Percentiles rank a stretch among this genome's conserved stretches.
Evolutionary conservation across 495 filamentous ascomycete genomes (phyloP).

Genomic region (Haplographium delicatum): DNA sequence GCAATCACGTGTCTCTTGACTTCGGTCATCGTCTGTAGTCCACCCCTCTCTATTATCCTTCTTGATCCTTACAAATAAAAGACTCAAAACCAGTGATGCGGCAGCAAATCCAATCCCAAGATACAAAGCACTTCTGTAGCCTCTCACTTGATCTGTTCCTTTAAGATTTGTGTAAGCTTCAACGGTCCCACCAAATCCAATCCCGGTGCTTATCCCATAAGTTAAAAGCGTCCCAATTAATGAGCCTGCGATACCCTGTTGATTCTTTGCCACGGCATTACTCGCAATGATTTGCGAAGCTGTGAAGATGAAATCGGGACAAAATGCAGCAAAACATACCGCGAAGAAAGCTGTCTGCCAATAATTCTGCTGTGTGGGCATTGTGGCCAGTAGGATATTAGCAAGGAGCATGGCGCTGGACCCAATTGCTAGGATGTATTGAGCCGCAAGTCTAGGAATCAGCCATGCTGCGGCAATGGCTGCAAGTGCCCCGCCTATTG

Average conservation of each 20-base stretch:
- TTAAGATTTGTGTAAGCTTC: neutral
- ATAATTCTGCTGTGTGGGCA: constrained; percentile 43
- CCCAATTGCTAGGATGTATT: constrained; percentile 46
- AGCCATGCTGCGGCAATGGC: constrained; percentile 40
- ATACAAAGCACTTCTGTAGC: neutral
- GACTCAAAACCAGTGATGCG: neutral
- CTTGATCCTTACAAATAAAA: neutral
- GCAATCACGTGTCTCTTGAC: too few species aligned
- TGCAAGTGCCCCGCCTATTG: constrained; percentile 30
- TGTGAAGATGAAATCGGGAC: constrained; percentile 46
- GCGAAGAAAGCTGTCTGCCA: constrained; percentile 48
- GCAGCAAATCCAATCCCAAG: neutral
- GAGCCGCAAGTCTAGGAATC: constrained; percentile 41
- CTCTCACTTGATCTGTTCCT: neutral
- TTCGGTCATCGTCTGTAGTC: too few species aligned
- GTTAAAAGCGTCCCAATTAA: neutral
- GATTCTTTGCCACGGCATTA: neutral
- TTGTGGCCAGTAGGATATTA: constrained; percentile 39
- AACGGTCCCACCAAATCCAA: neutral
- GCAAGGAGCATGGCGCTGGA: constrained; percentile 33
- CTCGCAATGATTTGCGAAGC: constrained; percentile 38
- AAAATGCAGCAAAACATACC: constrained; percentile 37
- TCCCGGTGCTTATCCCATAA: neutral
- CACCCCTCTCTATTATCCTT: neutral
- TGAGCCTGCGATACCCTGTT: neutral